phyloP scores from a whole-genome alignment of 768 basidiomycete genomes.

The Calocera cornea region DNA sequence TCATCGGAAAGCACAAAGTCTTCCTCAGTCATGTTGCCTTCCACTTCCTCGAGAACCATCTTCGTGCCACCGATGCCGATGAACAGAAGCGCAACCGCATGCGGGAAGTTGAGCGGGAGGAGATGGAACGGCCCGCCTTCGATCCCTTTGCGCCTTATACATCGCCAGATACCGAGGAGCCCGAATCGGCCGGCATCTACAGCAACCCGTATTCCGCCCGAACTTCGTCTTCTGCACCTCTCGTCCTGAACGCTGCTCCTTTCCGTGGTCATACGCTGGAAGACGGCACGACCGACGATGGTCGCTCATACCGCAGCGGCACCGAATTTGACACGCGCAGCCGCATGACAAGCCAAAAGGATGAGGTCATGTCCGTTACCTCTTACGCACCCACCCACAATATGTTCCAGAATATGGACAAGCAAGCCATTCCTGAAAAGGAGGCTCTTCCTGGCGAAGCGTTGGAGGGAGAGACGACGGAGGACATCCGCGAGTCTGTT shows the following conservation, averaged over 20 bases:
- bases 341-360: slow-evolving; percentile 60
- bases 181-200: slow-evolving; percentile 20
- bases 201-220: slow-evolving; percentile 39
- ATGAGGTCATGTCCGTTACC: slow-evolving; percentile 70
- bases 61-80: slow-evolving; percentile 71
- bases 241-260: slow-evolving; percentile 69
- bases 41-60: slow-evolving; percentile 73
- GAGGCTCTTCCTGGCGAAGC: slow-evolving; percentile 75
- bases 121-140: slow-evolving; percentile 35
- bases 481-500: slow-evolving; percentile 69
- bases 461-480: slow-evolving; percentile 75
- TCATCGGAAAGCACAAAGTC: slow-evolving; percentile 72
- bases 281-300: slow-evolving; percentile 57
- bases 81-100: slow-evolving; percentile 72
- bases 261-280: slow-evolving; percentile 64
- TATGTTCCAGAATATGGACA: slow-evolving; percentile 83
- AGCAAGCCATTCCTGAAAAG: slow-evolving; percentile 59
- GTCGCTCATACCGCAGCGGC: slow-evolving; percentile 47
- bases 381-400: slow-evolving; percentile 88
- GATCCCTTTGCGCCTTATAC: slow-evolving; percentile 75
- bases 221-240: slow-evolving; percentile 65
- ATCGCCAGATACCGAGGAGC: slow-evolving; percentile 34
- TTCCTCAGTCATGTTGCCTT: slow-evolving; percentile 79
- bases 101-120: slow-evolving; percentile 50
- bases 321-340: slow-evolving; percentile 74